These are phyloP conservation scores for Cenchrus americanus DNA, from an alignment of 176 grass and related monocot genomes.

Conservation along the genomic window DNA sequence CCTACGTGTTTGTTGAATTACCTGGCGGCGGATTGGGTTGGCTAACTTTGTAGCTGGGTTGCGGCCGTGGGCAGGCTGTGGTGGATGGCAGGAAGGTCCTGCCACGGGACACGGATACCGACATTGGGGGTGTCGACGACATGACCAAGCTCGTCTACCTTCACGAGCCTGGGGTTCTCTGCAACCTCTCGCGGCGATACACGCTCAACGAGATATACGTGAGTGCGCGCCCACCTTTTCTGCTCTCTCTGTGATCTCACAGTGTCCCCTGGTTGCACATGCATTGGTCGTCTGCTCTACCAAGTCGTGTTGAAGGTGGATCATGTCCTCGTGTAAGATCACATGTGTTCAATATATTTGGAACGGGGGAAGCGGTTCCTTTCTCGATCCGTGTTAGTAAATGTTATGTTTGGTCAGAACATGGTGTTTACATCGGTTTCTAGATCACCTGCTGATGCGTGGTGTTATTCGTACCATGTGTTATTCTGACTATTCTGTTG, in stretches of 20 bases:
- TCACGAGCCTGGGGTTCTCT: conserved; percentile 83
- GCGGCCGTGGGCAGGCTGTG: conserved; percentile 12
- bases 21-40: background rate
- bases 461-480: conserved; percentile 14
- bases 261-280: background rate
- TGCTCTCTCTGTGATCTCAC: background rate
- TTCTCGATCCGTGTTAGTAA: background rate
- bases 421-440: background rate
- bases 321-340: background rate
- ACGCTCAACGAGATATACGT: conserved; percentile 84
- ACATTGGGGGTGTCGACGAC: conserved; percentile 76
- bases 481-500: background rate
- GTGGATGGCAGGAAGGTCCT: conserved; percentile 43
- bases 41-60: background rate
- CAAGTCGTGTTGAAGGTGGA: background rate
- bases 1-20: conserved; percentile 32
- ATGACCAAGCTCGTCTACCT: conserved; percentile 84
- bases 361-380: background rate
- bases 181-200: conserved; percentile 64
- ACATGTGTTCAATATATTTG: background rate
- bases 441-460: background rate
- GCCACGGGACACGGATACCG: conserved; percentile 64
- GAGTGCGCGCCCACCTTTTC: conserved; percentile 32
- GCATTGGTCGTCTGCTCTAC: background rate
- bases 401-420: background rate